phyloP scores from a whole-genome alignment of 495 filamentous ascomycete species.

The Podospora pseudopauciseta region DNA sequence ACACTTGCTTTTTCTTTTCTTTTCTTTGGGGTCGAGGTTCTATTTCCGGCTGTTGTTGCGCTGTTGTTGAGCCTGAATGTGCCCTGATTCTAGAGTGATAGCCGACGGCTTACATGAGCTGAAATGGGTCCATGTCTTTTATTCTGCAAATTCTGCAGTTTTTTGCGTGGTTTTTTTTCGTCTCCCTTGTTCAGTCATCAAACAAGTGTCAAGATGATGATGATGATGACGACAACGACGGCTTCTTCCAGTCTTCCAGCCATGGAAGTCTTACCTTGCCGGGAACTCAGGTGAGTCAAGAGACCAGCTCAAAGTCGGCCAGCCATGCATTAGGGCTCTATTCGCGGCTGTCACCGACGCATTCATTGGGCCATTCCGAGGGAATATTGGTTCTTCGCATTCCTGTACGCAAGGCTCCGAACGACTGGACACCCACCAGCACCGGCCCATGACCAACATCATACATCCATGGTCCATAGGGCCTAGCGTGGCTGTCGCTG shows the following conservation, averaged over 20 bases:
- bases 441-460: too few relatives aligned
- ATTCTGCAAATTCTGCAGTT: background rate
- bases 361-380: too few relatives aligned
- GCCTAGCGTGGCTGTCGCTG: background rate
- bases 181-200: background rate
- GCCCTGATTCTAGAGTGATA: background rate
- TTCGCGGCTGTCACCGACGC: background rate
- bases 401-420: background rate
- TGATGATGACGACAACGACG: background rate
- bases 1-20: background rate
- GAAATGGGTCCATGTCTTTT: background rate
- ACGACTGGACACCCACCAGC: background rate
- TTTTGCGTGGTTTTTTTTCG: background rate
- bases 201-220: too few relatives aligned
- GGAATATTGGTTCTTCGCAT: background rate
- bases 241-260: too few relatives aligned
- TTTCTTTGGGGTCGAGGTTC: too few relatives aligned
- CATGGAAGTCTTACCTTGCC: background rate
- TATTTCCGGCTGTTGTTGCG: background rate
- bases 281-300: background rate
- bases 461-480: too few relatives aligned
- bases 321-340: background rate
- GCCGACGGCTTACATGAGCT: constrained; percentile 6
- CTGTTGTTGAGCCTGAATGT: background rate
- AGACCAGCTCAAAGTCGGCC: background rate